These are phyloP conservation scores for Trypanosoma platydactyli DNA, from an alignment of 208 protist species.

Conservation along the genomic window DNA sequence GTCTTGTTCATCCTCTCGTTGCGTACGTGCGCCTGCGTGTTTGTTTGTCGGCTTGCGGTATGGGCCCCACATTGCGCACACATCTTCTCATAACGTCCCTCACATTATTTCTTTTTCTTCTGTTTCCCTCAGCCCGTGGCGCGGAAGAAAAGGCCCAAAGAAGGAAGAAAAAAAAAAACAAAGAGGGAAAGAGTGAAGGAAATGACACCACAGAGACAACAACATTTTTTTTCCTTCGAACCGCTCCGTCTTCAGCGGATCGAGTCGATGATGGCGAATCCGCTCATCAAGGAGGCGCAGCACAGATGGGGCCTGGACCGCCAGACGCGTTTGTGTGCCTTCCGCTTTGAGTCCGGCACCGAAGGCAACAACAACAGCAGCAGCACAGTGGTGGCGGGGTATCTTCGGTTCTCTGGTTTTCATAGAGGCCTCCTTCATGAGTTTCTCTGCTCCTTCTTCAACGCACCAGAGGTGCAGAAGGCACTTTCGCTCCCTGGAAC, in stretches of 20 bases:
- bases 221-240: constrained; percentile 21
- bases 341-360: constrained; percentile 18
- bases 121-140: too few relatives aligned
- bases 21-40: neutral
- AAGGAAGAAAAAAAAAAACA: too few relatives aligned
- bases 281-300: constrained; percentile 16
- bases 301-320: constrained; percentile 21
- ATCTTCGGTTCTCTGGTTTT: constrained; percentile 35
- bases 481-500: constrained; percentile 11
- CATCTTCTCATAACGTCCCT: too few relatives aligned
- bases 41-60: neutral
- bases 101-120: too few relatives aligned
- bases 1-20: neutral
- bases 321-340: constrained; percentile 16
- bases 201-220: neutral
- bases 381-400: neutral
- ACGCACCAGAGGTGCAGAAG: constrained; percentile 19
- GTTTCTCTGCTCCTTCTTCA: constrained; percentile 40
- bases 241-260: neutral
- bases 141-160: neutral
- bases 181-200: neutral
- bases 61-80: too few relatives aligned
- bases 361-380: neutral
- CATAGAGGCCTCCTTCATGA: constrained; percentile 43
- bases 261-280: constrained; percentile 6